Evolutionary conservation across 352 stramenopile genomes (phyloP), one percentile per base, ranked within the genome.

Genomic region (Pseudoperonospora humuli): DNA sequence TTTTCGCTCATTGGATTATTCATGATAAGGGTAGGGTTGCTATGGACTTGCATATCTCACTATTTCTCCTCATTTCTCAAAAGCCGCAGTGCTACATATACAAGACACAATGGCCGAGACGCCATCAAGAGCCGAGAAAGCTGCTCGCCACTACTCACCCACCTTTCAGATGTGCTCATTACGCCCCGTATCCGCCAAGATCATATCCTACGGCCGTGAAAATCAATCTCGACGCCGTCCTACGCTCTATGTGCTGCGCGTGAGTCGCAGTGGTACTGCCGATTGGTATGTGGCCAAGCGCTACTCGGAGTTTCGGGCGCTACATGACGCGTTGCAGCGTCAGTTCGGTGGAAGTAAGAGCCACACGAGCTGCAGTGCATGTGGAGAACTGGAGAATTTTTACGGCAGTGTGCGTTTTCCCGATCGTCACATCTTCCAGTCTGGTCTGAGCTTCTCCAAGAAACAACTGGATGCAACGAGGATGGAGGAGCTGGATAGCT

Each of bases 231-330:
- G 41, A 21, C 61, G 56, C 31, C 56, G 50, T 35, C 74, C 73
- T 38, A 88, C 75, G 49, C 64, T 88, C 20, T 88, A 86, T 44
- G 75, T 88, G 20, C 69, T 88, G 25, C 75, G 70, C 21, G 75
- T 84, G 38, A 49, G 64, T 20, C 73, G 59, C 32, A 70, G 66
- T 38, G 67, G 71, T 10, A 31, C 56, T 8, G 43, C 54, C 29
- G 57, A 81, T 53, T 88, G 75, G 75, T 88, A 73, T 44, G 73
- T 88, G 24, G 75, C 75, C 51, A 71, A 76, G 27, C 75, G 75
- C 31, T 88, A 82, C 57, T 86, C 73, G 15, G 75, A 85, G 54
- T 88, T 88, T 48, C 75, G 75, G 21, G 58, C 57, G 27, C 56
- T 87, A 27, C 56, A 85, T 43, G 55, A 57, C 11, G 47, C 51